Evolutionary conservation across 179 eudicot genomes (phyloP).

Genomic region (Amaranthus tricolor): DNA sequence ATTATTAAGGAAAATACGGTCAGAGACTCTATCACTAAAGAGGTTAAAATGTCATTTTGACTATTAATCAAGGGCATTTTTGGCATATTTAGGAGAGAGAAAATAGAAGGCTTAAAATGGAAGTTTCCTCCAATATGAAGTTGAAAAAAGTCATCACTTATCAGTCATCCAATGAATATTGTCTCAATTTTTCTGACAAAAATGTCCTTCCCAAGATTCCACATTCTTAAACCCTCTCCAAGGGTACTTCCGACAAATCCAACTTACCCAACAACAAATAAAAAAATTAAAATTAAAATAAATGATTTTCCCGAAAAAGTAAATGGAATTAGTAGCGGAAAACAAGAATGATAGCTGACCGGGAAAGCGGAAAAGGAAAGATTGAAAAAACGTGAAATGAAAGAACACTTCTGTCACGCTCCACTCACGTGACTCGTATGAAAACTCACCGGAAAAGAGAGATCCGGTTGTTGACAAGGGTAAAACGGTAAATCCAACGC

Average conservation of each 20-base stretch:
- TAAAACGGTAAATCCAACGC: conserved; percentile 1
- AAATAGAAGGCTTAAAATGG: conserved; percentile 16
- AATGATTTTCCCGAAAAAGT: background rate
- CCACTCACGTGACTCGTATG: conserved; percentile 22
- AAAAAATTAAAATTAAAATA: background rate
- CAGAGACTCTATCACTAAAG: no score
- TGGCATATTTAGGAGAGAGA: background rate
- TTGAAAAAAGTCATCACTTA: background rate
- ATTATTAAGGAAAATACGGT: no score
- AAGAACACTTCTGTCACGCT: conserved; percentile 3
- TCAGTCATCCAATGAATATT: conserved; percentile 13
- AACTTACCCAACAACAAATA: background rate
- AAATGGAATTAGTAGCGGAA: conserved; percentile 8
- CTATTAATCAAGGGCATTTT: background rate
- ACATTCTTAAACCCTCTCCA: conserved; percentile 7
- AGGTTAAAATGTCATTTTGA: background rate
- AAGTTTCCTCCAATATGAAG: conserved; percentile 22
- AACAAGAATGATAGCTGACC: conserved; percentile 42
- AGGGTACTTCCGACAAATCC: conserved; percentile 26
- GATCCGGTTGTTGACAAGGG: conserved; percentile 19
- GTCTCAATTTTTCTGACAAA: conserved; percentile 18
- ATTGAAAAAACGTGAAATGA: conserved; percentile 4
- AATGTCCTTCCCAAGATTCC: conserved; percentile 7
- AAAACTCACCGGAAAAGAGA: conserved; percentile 14
- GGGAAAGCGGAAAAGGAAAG: conserved; percentile 20